Evolutionary conservation across 2,329 filamentous ascomycete species (phyloP), one percentile per base, ranked within the genome.

Genomic region (Aspergillus sp.): DNA sequence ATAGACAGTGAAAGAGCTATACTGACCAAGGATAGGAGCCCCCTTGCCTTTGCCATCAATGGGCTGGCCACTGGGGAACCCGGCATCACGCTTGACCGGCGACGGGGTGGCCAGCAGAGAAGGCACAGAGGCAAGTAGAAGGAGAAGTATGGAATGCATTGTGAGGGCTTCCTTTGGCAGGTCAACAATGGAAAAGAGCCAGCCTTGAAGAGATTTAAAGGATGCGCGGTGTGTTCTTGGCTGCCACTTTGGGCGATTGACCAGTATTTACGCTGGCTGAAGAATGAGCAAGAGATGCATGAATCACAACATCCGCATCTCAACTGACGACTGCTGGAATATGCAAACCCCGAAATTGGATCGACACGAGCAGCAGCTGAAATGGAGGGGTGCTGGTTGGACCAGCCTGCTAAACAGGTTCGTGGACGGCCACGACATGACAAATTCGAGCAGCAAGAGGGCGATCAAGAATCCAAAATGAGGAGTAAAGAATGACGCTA

Each of bases 1-100:
- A n/a, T 12, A 12, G 38, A n/a, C 13, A n/a, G n/a, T n/a, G n/a
- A n/a, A n/a, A n/a, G n/a, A n/a, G n/a, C n/a, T 34, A 34, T 34
- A 39, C 72, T 45, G 76, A 87, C 86, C 85, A 36, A 82, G 66
- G 24, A 89, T 77, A 0, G 81, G 81, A 22, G 45, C 53, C 12
- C 53, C 53, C 64, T 84, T 87, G 38, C 83, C 83, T 26, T 78
- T 79, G 64, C 63, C 60, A 39, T 83, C 81, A 61, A 82, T 80
- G 8, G 85, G 84, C 59, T 87, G 76, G 5, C 84, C 84, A 43
- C 83, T 67, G 9, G 69, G 66, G 63, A 84, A 85, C 32, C 74
- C 68, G 32, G 59, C 60, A 9, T 30, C 26, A 58, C 56, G 71
- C 58, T 57, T 71, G 53, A 43, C 45, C 4, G 17, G 45, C 5